phyloP scores from a whole-genome alignment of 345 rosid species.

The Populus davidiana region DNA sequence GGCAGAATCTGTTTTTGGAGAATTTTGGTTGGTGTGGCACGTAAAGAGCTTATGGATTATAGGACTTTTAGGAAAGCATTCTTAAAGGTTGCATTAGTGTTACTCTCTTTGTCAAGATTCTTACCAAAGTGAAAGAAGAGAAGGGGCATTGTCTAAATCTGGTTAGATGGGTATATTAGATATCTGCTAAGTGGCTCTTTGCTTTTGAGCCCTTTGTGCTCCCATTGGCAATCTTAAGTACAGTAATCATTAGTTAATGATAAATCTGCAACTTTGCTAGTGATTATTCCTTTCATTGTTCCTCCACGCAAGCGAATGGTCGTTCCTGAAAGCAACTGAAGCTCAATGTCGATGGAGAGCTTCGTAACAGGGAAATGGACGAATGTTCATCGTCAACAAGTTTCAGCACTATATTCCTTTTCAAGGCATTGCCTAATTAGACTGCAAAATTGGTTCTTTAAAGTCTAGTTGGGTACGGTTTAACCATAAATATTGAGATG shows the following conservation, averaged over 20 bases:
- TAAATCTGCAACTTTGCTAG: background rate
- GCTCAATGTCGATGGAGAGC: background rate
- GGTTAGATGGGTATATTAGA: background rate
- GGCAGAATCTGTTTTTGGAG: constrained; percentile 21
- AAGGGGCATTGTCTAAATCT: background rate
- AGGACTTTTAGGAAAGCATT: constrained; percentile 29
- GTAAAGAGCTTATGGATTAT: constrained; percentile 13
- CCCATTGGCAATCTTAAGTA: background rate
- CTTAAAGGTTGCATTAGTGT: constrained; percentile 16
- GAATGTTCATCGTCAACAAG: background rate
- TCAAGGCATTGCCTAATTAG: background rate
- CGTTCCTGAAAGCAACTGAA: background rate
- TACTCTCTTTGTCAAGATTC: constrained; percentile 19
- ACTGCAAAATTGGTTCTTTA: background rate
- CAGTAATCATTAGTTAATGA: background rate
- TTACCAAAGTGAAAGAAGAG: constrained; percentile 6
- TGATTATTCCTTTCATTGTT: background rate
- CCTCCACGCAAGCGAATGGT: background rate
- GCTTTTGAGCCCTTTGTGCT: background rate
- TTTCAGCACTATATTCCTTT: background rate
- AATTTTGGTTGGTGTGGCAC: constrained; percentile 14
- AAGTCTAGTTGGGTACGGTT: background rate
- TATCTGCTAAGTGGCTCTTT: background rate
- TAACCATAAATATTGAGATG: too few species aligned
- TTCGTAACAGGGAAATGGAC: background rate